Evolutionary conservation across 371 early-diverging fungal genomes (phyloP), one percentile per base, ranked within the genome.

Genomic region (Modicella reniformis): DNA sequence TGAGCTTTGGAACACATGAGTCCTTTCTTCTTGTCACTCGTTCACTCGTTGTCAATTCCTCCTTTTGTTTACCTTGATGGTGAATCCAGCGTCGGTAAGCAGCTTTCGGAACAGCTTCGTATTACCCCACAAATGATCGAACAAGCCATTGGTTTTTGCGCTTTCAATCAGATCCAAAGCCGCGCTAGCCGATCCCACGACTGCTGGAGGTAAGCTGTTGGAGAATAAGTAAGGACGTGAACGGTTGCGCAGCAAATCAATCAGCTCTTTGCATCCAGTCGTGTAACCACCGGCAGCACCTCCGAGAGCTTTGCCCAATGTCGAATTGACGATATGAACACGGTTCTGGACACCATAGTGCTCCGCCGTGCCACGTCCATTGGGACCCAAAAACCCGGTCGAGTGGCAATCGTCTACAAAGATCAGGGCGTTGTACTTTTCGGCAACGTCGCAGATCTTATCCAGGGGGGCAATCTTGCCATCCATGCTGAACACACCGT

Each of bases 401-500:
- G 90, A 87, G 60, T 89, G 90, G 28, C 88, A 87, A 52, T 89
- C 90, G 65, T 89, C 90, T 8, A 89, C 85, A 74, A 89, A 83
- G 55, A 89, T 84, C 21, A 89, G 60, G 32, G 89, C 88, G 21
- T 74, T 70, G 68, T 89, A 87, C 70, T 86, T 84, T 61, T 89
- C 88, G 17, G 89, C 90, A 34, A 89, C 71, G 30, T 89, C 85
- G 67, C 87, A 87, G 67, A 89, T 88, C 34, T 85, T 80, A 51
- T 81, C 80, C 56, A 89, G 73, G 23, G 87, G 87, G 1, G 89
- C 87, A 47, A 89, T 84, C 23, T 82, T 82, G 57, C 90, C 90
- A 59, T 90, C 90, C 90, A 89, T 90, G 37, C 86, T 86, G 65
- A 90, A 90, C 33, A 90, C 90, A 52, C 90, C 90, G 58, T 90